Percentiles rank a stretch among this genome's conserved stretches.
Evolutionary conservation across 495 filamentous ascomycete species (phyloP).

Genomic region (Trichoderma reesei): DNA sequence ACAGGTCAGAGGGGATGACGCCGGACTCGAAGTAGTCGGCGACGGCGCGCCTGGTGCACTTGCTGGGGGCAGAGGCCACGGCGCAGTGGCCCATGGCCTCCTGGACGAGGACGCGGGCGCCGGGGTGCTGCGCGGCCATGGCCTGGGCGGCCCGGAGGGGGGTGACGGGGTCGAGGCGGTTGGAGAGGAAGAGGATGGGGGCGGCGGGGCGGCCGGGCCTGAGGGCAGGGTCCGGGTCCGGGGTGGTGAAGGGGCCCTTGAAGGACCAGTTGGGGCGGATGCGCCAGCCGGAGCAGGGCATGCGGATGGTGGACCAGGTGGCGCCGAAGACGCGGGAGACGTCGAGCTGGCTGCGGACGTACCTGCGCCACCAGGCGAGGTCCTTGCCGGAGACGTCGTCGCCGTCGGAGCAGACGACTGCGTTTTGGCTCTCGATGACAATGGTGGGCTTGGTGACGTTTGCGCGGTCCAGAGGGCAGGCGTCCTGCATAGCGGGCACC

Average conservation of each 20-base stretch:
- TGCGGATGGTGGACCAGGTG: constrained; percentile 42
- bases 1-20: not conserved
- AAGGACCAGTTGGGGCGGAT: constrained; percentile 21
- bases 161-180: constrained; percentile 24
- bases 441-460: not conserved
- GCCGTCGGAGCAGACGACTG: constrained; percentile 53
- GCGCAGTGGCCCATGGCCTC: constrained; percentile 22
- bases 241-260: constrained; percentile 21
- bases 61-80: constrained; percentile 14
- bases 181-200: constrained; percentile 24
- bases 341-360: constrained; percentile 27
- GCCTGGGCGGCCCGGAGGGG: constrained; percentile 20
- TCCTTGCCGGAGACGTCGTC: constrained; percentile 21
- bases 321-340: constrained; percentile 43
- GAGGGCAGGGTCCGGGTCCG: constrained; percentile 9
- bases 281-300: constrained; percentile 46
- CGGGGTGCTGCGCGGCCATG: constrained; percentile 19
- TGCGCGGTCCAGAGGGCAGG: constrained; percentile 10
- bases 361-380: constrained; percentile 28
- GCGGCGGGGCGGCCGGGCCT: constrained; percentile 16
- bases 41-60: constrained; percentile 15
- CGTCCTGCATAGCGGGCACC: constrained; percentile 8
- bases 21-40: constrained; percentile 3
- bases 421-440: constrained; percentile 11
- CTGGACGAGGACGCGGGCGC: constrained; percentile 22